Base-by-base conservation (phyloP, 306 rosid genomes). In the Fagus crenata region DNA sequence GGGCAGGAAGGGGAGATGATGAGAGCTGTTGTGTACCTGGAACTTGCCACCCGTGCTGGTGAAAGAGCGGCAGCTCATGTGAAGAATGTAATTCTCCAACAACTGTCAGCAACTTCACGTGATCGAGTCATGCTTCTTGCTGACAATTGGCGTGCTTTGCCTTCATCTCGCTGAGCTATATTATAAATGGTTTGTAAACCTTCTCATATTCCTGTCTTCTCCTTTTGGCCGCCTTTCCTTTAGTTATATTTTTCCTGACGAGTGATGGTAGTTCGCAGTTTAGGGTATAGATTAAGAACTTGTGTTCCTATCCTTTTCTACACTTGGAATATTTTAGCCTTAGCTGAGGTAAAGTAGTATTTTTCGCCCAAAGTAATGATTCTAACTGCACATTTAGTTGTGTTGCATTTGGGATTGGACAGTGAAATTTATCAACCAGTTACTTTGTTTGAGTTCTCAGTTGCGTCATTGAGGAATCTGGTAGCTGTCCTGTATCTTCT, bases 11-110 rank as follows among this genome's bases (percentile, higher is more conserved):
- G 96, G 54, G 86, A 94, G 54, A 84, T 80, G 97, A 80, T 92
- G 85, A 86, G 84, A 83, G 98, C 98, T 68, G 82, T 92, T 55
- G 94, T 94, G 33, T 94, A 92, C 89, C 84, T 94, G 85, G 97
- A 94, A 79, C 96, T 94, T 53, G 98, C 96, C 15, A 83, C 81
- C 53, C 97, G 90, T 18, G 87, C 89, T 49, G 96, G 96, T 17
- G 97, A 90, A 84, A 85, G 85, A 43, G 94, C 92, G 31, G 97
- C 96, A 6, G 77, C 74, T 76, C 90, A 77, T 78, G 85, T 92
- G 77, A 94, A 89, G 90, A 78, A 83, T 72, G 96, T 76, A 56
- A 85, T 89, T 72, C 84, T 88, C 70, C 90, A 84, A 78, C 90
- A 83, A 74, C 81, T 92, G 78, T 86, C 97, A 33, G 74, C 78